Evolutionary conservation across 106 monocot species (phyloP), one percentile per base, ranked within the genome.

Genomic region (Dioscorea zingiberensis): DNA sequence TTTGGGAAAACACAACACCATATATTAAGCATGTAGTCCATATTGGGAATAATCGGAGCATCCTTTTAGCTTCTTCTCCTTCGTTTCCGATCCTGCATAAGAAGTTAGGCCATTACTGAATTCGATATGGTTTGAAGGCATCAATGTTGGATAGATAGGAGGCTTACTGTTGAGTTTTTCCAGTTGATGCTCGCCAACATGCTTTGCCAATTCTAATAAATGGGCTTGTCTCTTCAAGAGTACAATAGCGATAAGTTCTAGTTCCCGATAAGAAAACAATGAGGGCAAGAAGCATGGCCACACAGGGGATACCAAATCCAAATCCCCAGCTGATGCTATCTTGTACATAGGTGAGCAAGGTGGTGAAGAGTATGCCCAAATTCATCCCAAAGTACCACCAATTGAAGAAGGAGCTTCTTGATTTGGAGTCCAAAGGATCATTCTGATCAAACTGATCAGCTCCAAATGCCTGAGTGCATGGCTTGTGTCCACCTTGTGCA

Each of bases 361-460:
- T 17, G 0, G 83, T 67, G 3, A 78, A 61, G 0, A 48, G 17
- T 0, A 48, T 61, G 27, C 85, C 80, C 1, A 47, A 21, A 19
- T 66, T 76, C 29, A 86, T 12, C 0, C 76, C 74, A 13, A 81
- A 83, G 71, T 77, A 86, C 93, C 83, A 83, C 93, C 88, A 93
- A 64, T 93, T 89, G 80, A 93, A 93, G 76, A 94, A 89, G 21
- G 86, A 77, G 69, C 81, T 79, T 72, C 59, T 73, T 3, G 81
- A 69, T 7, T 69, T 51, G 60, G 66, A 27, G 59, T 94, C 94
- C n/a, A 48, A 66, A 3, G 84, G 77, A 32, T 89, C 81, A 22
- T 74, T 64, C 22, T 81, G 69, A 63, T 94, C 83, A 60, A 94
- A 94, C 53, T 94, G 89, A 62, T 94, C 94, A 0, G 94, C 94